Base-by-base conservation (phyloP, 352 stramenopile species). In the Phytophthora kernoviae region DNA sequence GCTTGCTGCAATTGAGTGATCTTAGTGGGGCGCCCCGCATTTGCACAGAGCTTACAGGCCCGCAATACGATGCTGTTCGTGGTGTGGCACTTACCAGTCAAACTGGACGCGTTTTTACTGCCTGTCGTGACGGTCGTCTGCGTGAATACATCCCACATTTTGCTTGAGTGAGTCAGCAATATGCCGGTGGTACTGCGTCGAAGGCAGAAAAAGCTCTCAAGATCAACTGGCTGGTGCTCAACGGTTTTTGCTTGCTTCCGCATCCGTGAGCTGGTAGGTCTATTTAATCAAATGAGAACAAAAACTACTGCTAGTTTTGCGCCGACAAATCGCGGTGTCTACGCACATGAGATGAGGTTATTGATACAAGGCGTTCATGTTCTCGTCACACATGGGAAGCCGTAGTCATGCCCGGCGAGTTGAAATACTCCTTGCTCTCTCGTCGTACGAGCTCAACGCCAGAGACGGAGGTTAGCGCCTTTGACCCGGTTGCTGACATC, bases 21-120 rank as follows among this genome's bases (percentile, higher is more conserved):
- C 15, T 81, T 11, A 30, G 24, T n/a, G 33, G 45, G 17, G 49
- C 14, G 2, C 66, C 69, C 0, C 44, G 39, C 18, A 33, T 87
- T 9, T 62, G 56, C 2, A 87, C 69, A 4, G 69, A 84, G 48
- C 68, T 91, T 5, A 87, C 81, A 0, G 83, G 83, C 17, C 83
- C 83, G 21, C 54, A 78, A 17, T 93, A 85, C 54, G 83, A 93
- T 24, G 67, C 81, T n/a, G 74, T 93, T 10, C 81, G 80, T 17
- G 71, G 67, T n/a, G 50, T 93, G 4, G 61, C 73, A 14, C 26
- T 88, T 17, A 56, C 54, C 2, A 24, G 46, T 7, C 40, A 56
- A 15, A 82, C 70, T 39, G 71, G 75, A 12, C 73, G 70, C 27
- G 65, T 90, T 9, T 80, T 82, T 42, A 88, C 76, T 1, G 81